Conservation (phyloP, 192 early-diverging fungal genomes). For the Podila minutissima region DNA sequence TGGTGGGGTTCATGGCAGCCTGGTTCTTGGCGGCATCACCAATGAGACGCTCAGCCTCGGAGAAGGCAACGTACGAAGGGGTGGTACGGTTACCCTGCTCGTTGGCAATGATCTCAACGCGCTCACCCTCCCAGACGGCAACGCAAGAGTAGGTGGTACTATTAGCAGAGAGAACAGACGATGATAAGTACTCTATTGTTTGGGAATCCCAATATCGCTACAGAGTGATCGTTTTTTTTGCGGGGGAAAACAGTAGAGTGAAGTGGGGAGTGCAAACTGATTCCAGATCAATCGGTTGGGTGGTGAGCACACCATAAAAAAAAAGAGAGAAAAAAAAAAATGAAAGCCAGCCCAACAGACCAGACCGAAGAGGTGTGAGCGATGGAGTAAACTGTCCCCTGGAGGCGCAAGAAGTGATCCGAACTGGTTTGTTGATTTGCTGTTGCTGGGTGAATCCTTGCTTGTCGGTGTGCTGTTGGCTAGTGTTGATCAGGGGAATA, state of each 20-base stretch:
- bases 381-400: too few relatives aligned
- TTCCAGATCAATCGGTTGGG: background rate
- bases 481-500: too few relatives aligned
- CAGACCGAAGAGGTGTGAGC: too few relatives aligned
- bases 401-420: too few relatives aligned
- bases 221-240: background rate
- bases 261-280: background rate
- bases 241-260: background rate
- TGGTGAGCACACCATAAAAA: background rate
- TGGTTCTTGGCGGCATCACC: conserved; percentile 94
- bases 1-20: conserved; percentile 89
- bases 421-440: too few relatives aligned
- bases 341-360: background rate
- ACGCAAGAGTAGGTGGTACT: conserved; percentile 57
- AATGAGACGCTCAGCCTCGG: conserved; percentile 81
- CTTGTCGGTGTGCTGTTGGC: too few relatives aligned
- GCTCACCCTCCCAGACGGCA: conserved; percentile 52
- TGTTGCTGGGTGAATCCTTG: too few relatives aligned
- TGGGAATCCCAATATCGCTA: too few relatives aligned
- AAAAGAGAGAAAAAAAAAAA: background rate
- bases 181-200: background rate
- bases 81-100: conserved; percentile 92
- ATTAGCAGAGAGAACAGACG: background rate
- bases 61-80: conserved; percentile 88
- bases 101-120: conserved; percentile 82